These are phyloP conservation scores for Trichoderma virens DNA, from an alignment of 495 filamentous ascomycete genomes.

Conservation along the genomic window DNA sequence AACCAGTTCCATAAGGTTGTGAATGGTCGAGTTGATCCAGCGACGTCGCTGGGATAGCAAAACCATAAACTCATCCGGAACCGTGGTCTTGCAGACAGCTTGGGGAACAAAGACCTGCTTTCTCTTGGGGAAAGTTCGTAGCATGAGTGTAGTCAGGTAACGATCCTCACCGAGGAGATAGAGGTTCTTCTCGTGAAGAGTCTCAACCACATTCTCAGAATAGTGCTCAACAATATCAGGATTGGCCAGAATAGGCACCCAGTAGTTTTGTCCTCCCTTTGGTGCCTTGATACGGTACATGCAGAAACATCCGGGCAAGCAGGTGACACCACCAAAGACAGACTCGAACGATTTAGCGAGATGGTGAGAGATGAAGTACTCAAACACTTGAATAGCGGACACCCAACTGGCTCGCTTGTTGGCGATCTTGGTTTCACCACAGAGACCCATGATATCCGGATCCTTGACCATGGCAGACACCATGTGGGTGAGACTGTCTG, in stretches of 20 bases:
- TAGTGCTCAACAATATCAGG: slow-evolving; percentile 99
- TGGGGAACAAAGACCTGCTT: slow-evolving; percentile 99
- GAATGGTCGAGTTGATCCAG: slow-evolving; percentile 99
- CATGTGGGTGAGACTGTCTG: slow-evolving; percentile 97
- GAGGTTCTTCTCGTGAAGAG: slow-evolving; percentile 96
- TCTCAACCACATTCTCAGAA: slow-evolving; percentile 99
- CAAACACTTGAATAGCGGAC: slow-evolving; percentile 99
- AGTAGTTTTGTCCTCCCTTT: slow-evolving; percentile 97
- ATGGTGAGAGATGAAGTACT: slow-evolving; percentile 99
- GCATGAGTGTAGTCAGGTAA: slow-evolving; percentile 93
- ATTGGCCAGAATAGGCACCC: slow-evolving; percentile 98
- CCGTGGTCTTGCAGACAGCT: slow-evolving; percentile 96
- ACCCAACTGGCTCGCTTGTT: slow-evolving; percentile 96
- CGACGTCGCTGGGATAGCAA: slow-evolving; percentile 87
- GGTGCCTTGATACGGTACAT: slow-evolving; percentile 99
- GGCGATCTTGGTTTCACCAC: slow-evolving; percentile 98
- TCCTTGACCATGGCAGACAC: slow-evolving; percentile 98
- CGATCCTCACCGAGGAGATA: slow-evolving; percentile 94
- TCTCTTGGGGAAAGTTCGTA: slow-evolving; percentile 97
- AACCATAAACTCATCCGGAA: slow-evolving; percentile 88
- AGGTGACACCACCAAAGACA: slow-evolving; percentile 98
- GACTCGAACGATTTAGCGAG: slow-evolving; percentile 96
- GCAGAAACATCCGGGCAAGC: slow-evolving; percentile 97
- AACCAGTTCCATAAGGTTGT: slow-evolving; percentile 96
- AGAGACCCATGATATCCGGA: slow-evolving; percentile 97